A percentile compares a stretch with the other conserved stretches of the same genome.
Conservation (phyloP, 2,329 filamentous ascomycete genomes). For the Aspergillus neoniger region DNA sequence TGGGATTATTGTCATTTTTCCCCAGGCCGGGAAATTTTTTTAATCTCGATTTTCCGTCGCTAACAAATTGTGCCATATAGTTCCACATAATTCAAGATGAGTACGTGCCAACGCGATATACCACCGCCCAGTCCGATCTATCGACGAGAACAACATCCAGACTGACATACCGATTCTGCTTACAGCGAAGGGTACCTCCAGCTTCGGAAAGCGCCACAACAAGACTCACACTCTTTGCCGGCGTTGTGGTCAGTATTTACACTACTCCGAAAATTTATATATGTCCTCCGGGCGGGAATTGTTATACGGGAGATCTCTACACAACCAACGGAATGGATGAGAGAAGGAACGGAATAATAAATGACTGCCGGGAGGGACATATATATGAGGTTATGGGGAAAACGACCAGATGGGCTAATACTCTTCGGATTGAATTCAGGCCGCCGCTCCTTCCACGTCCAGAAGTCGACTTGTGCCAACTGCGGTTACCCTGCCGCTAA, state of each 20-base stretch:
- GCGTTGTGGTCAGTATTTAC: constrained; percentile 81
- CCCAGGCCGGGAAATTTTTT: constrained; percentile 7
- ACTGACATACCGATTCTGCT: constrained; percentile 45
- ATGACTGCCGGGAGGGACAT: constrained; percentile 4
- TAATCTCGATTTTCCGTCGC: constrained; percentile 18
- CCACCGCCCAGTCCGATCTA: constrained; percentile 23
- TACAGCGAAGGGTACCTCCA: constrained; percentile 71
- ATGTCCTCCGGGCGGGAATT: constrained; percentile 17
- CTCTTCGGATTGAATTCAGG: constrained; percentile 55
- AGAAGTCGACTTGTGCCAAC: constrained; percentile 96
- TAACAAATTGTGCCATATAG: constrained; percentile 24
- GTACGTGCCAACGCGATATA: constrained; percentile 49
- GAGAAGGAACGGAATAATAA: constrained; percentile 12
- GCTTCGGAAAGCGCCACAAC: constrained; percentile 84
- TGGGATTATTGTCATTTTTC: constrained; percentile 9
- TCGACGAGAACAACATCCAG: constrained; percentile 27
- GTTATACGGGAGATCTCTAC: constrained; percentile 11
- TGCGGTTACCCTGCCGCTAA: constrained; percentile 98
- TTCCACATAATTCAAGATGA: constrained; percentile 58
- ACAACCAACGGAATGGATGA: no score
- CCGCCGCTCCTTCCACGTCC: constrained; percentile 96
- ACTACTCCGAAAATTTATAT: constrained; percentile 18
- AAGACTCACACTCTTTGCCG: constrained; percentile 98
- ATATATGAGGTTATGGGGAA: background rate
- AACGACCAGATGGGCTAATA: constrained; percentile 32